Evolutionary conservation across 768 basidiomycete genomes (phyloP).

Genomic region (Pleurotus pulmonarius): DNA sequence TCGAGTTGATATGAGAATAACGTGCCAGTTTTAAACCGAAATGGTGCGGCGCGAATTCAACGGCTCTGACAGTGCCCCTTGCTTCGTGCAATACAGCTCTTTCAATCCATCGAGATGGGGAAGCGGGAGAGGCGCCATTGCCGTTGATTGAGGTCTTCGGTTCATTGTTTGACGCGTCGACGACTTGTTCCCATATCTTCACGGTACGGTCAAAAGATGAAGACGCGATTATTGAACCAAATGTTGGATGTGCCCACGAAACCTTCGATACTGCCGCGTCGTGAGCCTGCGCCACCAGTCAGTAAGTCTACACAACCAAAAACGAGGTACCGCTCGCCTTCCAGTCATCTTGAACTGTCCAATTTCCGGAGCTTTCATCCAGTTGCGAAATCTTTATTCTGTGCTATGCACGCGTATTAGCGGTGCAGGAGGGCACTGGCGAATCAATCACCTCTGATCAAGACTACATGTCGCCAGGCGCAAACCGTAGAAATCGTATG

Average conservation of each 20-base stretch:
- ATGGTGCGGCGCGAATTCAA: slow-evolving; percentile 85
- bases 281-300: slow-evolving; percentile 65
- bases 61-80: slow-evolving; percentile 77
- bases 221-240: slow-evolving; percentile 83
- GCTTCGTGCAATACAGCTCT: slow-evolving; percentile 77
- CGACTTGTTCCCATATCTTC: slow-evolving; percentile 82
- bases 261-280: slow-evolving; percentile 84
- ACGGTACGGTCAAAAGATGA: slow-evolving; percentile 89
- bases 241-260: slow-evolving; percentile 91
- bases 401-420: slow-evolving; percentile 11
- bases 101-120: slow-evolving; percentile 63
- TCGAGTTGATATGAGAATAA: not conserved
- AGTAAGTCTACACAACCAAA: not conserved
- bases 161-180: not conserved
- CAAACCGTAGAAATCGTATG: slow-evolving; percentile 89
- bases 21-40: slow-evolving; percentile 87
- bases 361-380: slow-evolving; percentile 67
- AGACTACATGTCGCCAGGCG: slow-evolving; percentile 77
- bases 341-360: slow-evolving; percentile 88
- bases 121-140: slow-evolving; percentile 17
- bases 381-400: slow-evolving; percentile 87
- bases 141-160: slow-evolving; percentile 13
- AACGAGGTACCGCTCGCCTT: slow-evolving; percentile 47
- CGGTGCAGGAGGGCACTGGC: slow-evolving; percentile 11
- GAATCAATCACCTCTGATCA: slow-evolving; percentile 63